Conservation (phyloP, 805 yeast genomes). For the Kluyveromyces wickerhamii region DNA sequence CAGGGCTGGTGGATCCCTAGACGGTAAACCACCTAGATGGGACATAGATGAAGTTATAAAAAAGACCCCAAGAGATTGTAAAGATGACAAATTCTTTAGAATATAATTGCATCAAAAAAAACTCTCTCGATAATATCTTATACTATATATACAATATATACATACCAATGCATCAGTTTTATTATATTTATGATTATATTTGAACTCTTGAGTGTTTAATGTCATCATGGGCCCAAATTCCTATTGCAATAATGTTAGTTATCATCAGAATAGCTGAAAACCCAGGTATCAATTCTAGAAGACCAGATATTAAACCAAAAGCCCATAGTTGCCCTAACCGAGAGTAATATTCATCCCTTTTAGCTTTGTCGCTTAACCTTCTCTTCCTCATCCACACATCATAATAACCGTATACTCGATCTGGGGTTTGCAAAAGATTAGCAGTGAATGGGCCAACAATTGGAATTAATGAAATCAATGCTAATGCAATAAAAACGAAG, state of each 20-base stretch:
- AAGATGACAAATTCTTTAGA: slow-evolving; percentile 32
- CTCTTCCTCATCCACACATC: slow-evolving; percentile 17
- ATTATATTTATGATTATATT: too few species aligned
- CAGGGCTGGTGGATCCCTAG: slow-evolving; percentile 52
- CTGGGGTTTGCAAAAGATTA: slow-evolving; percentile 21
- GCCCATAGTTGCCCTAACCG: slow-evolving; percentile 21
- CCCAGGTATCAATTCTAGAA: slow-evolving; percentile 23
- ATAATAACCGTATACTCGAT: slow-evolving; percentile 23
- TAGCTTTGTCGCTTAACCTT: slow-evolving; percentile 1
- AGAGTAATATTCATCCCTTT: slow-evolving; percentile 5
- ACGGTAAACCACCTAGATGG: slow-evolving; percentile 71
- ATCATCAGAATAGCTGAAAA: slow-evolving; percentile 45
- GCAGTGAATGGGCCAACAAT: slow-evolving; percentile 28
- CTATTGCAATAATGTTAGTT: slow-evolving; percentile 56
- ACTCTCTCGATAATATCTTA: too few species aligned
- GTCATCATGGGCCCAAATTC: slow-evolving; percentile 49
- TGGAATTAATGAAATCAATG: slow-evolving; percentile 26
- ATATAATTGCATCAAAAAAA: too few species aligned
- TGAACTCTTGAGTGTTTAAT: slow-evolving; percentile 16
- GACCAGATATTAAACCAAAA: slow-evolving; percentile 23
- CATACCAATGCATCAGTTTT: too few species aligned
- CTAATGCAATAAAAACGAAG: slow-evolving; percentile 8
- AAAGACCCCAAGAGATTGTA: slow-evolving; percentile 60
- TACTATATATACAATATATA: too few species aligned
- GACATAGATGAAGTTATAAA: slow-evolving; percentile 67